Percentiles rank a stretch among this genome's conserved stretches.
Conservation (phyloP, 2,329 filamentous ascomycete genomes). For the Beauveria scarabaeidicola region DNA sequence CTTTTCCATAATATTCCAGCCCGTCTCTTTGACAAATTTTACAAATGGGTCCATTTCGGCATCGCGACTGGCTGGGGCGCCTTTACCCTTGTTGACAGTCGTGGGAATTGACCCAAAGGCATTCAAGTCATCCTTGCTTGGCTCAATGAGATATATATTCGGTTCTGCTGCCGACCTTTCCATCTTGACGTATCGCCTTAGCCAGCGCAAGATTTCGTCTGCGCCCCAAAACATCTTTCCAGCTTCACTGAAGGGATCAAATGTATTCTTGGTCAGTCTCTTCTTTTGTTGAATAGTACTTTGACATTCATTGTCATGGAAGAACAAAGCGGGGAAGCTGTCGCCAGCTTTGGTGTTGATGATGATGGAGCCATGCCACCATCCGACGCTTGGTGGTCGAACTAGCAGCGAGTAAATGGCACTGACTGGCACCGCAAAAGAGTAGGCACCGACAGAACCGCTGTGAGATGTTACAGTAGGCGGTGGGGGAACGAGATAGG, state of each 20-base stretch:
- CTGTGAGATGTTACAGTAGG: constrained; percentile 74
- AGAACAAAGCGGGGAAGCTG: constrained; percentile 91
- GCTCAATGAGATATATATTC: constrained; percentile 86
- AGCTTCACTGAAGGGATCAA: constrained; percentile 79
- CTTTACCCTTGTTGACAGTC: constrained; percentile 25
- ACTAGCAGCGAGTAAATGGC: constrained; percentile 88
- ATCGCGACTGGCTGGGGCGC: constrained; percentile 41
- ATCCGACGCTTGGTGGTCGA: constrained; percentile 84
- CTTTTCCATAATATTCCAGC: constrained; percentile 95
- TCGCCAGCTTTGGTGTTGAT: constrained; percentile 88
- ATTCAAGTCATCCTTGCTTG: constrained; percentile 71
- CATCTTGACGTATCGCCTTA: constrained; percentile 73
- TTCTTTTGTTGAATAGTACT: constrained; percentile 93
- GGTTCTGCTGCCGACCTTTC: constrained; percentile 80
- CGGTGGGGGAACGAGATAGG: constrained; percentile 83
- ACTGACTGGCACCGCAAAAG: constrained; percentile 84
- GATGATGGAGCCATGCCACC: constrained; percentile 96
- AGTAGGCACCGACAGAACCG: constrained; percentile 66
- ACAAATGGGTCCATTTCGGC: constrained; percentile 85
- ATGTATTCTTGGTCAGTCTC: constrained; percentile 70
- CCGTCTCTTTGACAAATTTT: constrained; percentile 87
- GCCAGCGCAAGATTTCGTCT: constrained; percentile 87
- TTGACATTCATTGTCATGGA: constrained; percentile 94
- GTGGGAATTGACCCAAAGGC: constrained; percentile 64
- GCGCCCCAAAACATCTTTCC: constrained; percentile 96